Conservation (phyloP, 2,329 filamentous ascomycete species). For the Ceratocystis lukuohia region DNA sequence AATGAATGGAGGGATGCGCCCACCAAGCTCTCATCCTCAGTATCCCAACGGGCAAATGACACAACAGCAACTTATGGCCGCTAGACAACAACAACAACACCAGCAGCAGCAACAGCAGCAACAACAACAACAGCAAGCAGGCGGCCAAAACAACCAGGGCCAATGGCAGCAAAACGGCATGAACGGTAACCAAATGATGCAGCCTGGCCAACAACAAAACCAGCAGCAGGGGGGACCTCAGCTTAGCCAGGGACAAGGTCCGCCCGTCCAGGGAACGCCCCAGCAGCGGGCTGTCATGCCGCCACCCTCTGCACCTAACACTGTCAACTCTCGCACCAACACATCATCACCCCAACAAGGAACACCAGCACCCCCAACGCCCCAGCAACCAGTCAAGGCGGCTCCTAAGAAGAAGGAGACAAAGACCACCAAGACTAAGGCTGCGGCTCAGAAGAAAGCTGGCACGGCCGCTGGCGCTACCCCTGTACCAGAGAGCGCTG, state of each 20-base stretch:
- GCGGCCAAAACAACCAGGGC: slow-evolving; percentile 23
- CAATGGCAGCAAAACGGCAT: slow-evolving; percentile 33
- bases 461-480: slow-evolving; percentile 40
- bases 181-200: slow-evolving; percentile 31
- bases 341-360: slow-evolving; percentile 51
- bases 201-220: slow-evolving; percentile 28
- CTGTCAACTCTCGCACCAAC: slow-evolving; percentile 39
- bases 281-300: slow-evolving; percentile 55
- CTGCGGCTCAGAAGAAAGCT: slow-evolving; percentile 49
- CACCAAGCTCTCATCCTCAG: slow-evolving; percentile 53
- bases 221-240: slow-evolving; percentile 23
- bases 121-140: slow-evolving; percentile 28
- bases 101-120: slow-evolving; percentile 23
- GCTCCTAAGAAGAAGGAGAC: slow-evolving; percentile 65
- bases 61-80: slow-evolving; percentile 46
- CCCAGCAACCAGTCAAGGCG: slow-evolving; percentile 57
- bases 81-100: slow-evolving; percentile 27
- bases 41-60: slow-evolving; percentile 45
- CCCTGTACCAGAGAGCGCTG: slow-evolving; percentile 42
- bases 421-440: slow-evolving; percentile 53
- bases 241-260: slow-evolving; percentile 28
- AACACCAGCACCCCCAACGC: slow-evolving; percentile 57
- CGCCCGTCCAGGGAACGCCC: slow-evolving; percentile 52
- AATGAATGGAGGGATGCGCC: slow-evolving; percentile 52
- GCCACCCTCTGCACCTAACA: slow-evolving; percentile 48